Percentiles rank a stretch among this genome's conserved stretches.
These are phyloP conservation scores for Trypanosoma mega DNA, from an alignment of 208 protist species.

Conservation along the genomic window DNA sequence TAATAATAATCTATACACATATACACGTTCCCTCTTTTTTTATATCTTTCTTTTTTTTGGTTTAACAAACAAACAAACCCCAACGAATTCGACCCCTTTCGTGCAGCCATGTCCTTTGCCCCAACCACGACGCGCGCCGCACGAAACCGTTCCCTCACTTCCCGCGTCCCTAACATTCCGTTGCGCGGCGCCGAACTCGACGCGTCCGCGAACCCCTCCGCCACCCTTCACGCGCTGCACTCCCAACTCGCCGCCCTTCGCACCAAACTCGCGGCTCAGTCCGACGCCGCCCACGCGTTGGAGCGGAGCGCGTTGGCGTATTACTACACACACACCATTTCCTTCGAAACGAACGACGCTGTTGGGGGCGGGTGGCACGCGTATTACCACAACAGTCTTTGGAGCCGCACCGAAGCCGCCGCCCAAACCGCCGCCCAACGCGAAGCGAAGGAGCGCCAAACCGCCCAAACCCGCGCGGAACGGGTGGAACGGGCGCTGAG, in stretches of 20 bases:
- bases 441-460: conserved; percentile 10
- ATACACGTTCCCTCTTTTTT: no score
- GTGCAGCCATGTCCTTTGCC: no score
- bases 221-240: conserved; percentile 21
- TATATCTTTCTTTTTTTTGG: no score
- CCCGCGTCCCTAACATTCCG: neutral
- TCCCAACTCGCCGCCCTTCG: conserved; percentile 21
- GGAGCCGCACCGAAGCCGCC: no score
- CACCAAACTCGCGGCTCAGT: conserved; percentile 15
- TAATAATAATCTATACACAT: no score
- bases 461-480: conserved; percentile 10
- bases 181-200: neutral
- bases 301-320: conserved; percentile 54
- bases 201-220: conserved; percentile 10
- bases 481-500: conserved; percentile 34
- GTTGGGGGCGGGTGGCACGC: conserved; percentile 11
- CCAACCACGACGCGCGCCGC: neutral
- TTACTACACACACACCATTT: conserved; percentile 55
- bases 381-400: conserved; percentile 24
- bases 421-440: no score
- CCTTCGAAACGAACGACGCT: conserved; percentile 32
- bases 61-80: no score
- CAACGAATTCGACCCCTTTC: no score
- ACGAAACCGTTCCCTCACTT: no score
- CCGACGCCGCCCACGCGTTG: conserved; percentile 14